These are phyloP conservation scores for Akanthomyces dipterigenus DNA, from an alignment of 2,329 filamentous ascomycete species.

Conservation along the genomic window DNA sequence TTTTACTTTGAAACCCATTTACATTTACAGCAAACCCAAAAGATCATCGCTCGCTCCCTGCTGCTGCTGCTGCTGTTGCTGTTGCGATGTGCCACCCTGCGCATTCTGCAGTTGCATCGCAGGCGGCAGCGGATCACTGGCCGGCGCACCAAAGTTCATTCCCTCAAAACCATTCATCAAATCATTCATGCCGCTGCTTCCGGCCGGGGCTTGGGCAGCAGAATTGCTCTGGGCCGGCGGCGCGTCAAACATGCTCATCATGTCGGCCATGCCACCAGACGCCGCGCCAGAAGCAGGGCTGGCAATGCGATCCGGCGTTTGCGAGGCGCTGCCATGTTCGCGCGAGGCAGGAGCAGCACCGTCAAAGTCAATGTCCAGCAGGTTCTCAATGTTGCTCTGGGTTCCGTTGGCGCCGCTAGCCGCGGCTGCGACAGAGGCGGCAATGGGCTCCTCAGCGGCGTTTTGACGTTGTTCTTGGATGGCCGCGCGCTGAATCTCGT, in stretches of 20 bases:
- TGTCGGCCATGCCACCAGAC: constrained; percentile 51
- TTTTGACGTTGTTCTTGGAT: constrained; percentile 95
- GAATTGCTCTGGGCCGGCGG: constrained; percentile 45
- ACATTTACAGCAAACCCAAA: constrained; percentile 34
- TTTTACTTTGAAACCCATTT: constrained; percentile 12
- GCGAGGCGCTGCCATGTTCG: constrained; percentile 47
- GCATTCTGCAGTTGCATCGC: constrained; percentile 46
- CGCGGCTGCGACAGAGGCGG: constrained; percentile 68
- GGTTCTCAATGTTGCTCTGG: constrained; percentile 83
- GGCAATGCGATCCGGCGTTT: constrained; percentile 61
- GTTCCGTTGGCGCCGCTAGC: constrained; percentile 54
- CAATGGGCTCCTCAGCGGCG: constrained; percentile 87
- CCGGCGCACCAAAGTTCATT: constrained; percentile 62
- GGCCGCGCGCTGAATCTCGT: constrained; percentile 88
- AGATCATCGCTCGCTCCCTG: constrained; percentile 59
- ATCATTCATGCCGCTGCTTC: constrained; percentile 66
- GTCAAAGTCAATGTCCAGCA: constrained; percentile 94
- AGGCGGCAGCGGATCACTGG: constrained; percentile 57
- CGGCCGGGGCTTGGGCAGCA: constrained; percentile 21
- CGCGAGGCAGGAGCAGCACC: constrained; percentile 85
- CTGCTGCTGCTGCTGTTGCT: constrained; percentile 26
- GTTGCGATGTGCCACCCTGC: constrained; percentile 20
- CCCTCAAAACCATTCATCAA: constrained; percentile 84
- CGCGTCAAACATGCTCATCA: constrained; percentile 65
- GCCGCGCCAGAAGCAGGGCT: constrained; percentile 47